Evolutionary conservation across 176 grass and related monocot genomes (phyloP).

Genomic region (Eleusine coracana): DNA sequence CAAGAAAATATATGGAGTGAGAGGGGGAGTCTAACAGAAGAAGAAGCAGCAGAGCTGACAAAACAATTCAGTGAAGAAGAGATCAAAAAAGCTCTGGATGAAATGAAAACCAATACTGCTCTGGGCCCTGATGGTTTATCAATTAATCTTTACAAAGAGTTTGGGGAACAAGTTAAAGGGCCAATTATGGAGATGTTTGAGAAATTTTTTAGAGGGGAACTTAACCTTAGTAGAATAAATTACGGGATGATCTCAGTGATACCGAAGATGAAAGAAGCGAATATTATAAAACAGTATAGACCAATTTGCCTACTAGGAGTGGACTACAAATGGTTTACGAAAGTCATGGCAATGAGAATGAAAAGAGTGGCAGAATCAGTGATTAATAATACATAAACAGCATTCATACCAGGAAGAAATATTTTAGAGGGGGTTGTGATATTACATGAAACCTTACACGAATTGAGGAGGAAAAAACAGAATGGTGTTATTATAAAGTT

Average conservation of each 20-base stretch:
- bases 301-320: not conserved
- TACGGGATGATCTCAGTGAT: not conserved
- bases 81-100: not conserved
- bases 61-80: not conserved
- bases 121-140: not conserved
- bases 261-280: not conserved
- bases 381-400: not conserved
- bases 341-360: not conserved
- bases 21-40: accelerated
- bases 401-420: not conserved
- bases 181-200: no score
- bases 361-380: not conserved
- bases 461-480: not conserved
- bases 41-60: not conserved
- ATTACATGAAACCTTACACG: not conserved
- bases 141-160: not conserved
- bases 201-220: not conserved
- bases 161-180: not conserved
- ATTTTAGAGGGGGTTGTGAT: no score
- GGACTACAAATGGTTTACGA: not conserved
- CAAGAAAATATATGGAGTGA: not conserved
- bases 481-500: not conserved
- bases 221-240: not conserved
- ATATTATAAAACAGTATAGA: not conserved
- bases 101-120: not conserved